Conservation (phyloP, 192 early-diverging fungal genomes). For the Umbelopsis sp. region DNA sequence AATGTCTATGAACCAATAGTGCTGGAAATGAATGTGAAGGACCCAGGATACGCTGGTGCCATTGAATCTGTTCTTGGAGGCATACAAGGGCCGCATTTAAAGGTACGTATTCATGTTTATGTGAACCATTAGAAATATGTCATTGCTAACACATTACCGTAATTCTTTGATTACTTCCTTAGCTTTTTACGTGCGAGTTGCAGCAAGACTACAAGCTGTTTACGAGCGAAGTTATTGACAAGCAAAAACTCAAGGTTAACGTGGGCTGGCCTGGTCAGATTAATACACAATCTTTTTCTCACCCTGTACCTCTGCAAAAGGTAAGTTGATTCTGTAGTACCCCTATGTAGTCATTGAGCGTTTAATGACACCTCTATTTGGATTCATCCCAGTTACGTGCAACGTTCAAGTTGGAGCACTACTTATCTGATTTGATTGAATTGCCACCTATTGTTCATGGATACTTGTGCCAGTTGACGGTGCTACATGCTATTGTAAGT, state of each 20-base stretch:
- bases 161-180: constrained; percentile 8
- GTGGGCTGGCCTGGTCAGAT: constrained; percentile 49
- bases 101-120: constrained; percentile 37
- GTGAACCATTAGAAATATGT: neutral
- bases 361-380: too few relatives aligned
- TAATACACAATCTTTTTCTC: constrained; percentile 30
- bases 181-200: constrained; percentile 81
- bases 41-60: constrained; percentile 60
- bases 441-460: constrained; percentile 65
- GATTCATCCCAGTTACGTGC: constrained; percentile 40
- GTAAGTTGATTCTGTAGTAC: constrained; percentile 3
- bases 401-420: constrained; percentile 73
- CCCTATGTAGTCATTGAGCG: neutral
- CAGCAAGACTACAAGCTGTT: constrained; percentile 77
- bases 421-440: constrained; percentile 73
- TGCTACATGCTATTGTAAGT: constrained; percentile 60
- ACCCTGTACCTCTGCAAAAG: constrained; percentile 33
- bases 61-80: constrained; percentile 61
- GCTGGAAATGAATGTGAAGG: constrained; percentile 70
- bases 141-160: neutral
- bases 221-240: constrained; percentile 65
- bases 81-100: constrained; percentile 43
- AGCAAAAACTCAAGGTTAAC: constrained; percentile 58
- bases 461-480: constrained; percentile 61
- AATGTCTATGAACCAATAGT: constrained; percentile 74